Evolutionary conservation across 768 basidiomycete genomes (phyloP).

Genomic region (Cytidiella melzeri): DNA sequence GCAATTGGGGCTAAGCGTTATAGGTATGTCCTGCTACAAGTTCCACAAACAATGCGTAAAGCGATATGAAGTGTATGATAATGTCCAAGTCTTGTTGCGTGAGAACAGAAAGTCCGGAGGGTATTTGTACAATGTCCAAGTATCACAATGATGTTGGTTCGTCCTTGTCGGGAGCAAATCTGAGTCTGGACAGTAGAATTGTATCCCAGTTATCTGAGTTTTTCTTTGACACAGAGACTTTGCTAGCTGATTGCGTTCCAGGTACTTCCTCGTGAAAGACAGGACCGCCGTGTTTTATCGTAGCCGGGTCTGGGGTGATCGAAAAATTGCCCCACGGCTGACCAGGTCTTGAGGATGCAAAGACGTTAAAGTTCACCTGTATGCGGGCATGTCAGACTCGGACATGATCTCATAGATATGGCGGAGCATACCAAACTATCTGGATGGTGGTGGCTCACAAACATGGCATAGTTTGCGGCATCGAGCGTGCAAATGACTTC

Average conservation of each 20-base stretch:
- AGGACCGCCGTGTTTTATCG: constrained; percentile 35
- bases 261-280: constrained; percentile 36
- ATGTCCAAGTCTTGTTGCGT: too few species aligned
- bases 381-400: neutral
- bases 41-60: too few species aligned
- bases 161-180: constrained; percentile 56
- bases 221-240: constrained; percentile 44
- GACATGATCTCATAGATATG: neutral
- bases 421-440: constrained; percentile 39
- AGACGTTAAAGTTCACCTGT: constrained; percentile 71
- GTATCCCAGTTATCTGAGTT: constrained; percentile 40
- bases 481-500: constrained; percentile 65
- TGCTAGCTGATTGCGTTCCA: constrained; percentile 35
- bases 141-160: constrained; percentile 48
- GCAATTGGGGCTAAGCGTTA: too few species aligned
- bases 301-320: constrained; percentile 37
- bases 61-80: too few species aligned
- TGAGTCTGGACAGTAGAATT: constrained; percentile 55
- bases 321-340: constrained; percentile 74
- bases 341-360: constrained; percentile 39
- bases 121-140: too few species aligned
- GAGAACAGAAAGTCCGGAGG: too few species aligned
- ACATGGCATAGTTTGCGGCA: constrained; percentile 65
- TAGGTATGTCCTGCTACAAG: too few species aligned
- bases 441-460: constrained; percentile 68